Evolutionary conservation across 768 basidiomycete species (phyloP), one percentile per base, ranked within the genome.

Genomic region (Xerocomellus chrysenteron): DNA sequence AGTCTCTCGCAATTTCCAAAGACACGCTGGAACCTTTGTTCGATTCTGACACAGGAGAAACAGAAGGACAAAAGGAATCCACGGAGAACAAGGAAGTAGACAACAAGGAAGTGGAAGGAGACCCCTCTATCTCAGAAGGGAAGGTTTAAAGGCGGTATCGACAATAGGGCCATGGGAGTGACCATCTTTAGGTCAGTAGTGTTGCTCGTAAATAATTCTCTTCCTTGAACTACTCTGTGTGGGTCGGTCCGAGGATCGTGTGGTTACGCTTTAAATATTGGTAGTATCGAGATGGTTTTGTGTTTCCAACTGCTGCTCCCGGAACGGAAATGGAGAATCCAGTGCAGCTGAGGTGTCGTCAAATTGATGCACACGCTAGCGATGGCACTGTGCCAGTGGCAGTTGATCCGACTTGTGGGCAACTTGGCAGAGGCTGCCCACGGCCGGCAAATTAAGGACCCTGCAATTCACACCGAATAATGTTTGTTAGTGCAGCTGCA

Each of bases 1-100:
- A 57, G 49, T 55, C 53, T 26, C 60, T 71, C 16, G 32, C 44
- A 3, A 60, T 69, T 46, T 63, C 67, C 16, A 36, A 57, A 33
- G 57, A 55, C 6, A 39, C 47, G 1, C 10, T 33, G 17, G 50
- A 32, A 33, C 19, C 55, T 33, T 40, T 11, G 36, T 26, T 39
- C 16, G 14, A 44, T 28, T 37, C 50, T 41, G 56, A 52, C 11
- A 17, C 40, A 21, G 42, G 44, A 40, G 43, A 53, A 42, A 28
- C 30, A 41, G 48, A 47, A 13, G 54, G 45, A 46, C 32, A 35
- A 28, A 28, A 37, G 17, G 45, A 45, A 36, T 40, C 10, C 1
- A 45, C 42, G 7, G 47, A 47, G 24, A 28, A 39, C 35, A 28
- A 43, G 16, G 49, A 45, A 28, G 28, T 32, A 12, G 52, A 49